Conservation (phyloP, 768 basidiomycete species). For the Pilatotrama ljubarskyi region DNA sequence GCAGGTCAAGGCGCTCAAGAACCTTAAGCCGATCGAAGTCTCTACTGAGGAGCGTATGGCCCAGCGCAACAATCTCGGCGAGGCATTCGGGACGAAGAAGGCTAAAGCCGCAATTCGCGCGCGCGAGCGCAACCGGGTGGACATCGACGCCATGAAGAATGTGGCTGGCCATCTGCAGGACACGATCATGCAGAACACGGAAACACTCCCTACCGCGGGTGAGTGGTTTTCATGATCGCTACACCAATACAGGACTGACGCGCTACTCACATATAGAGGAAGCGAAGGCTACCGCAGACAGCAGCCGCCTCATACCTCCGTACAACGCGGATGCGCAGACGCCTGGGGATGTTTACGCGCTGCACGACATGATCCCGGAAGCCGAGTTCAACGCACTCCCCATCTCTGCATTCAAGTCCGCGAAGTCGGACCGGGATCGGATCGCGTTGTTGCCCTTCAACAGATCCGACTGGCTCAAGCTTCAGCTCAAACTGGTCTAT, state of each 20-base stretch:
- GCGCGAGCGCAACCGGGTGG: constrained; percentile 86
- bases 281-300: constrained; percentile 62
- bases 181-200: constrained; percentile 73
- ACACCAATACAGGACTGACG: background rate
- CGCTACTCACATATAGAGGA: constrained; percentile 49
- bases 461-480: constrained; percentile 69
- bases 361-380: constrained; percentile 77
- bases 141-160: constrained; percentile 83
- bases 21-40: constrained; percentile 49
- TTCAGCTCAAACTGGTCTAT: constrained; percentile 52
- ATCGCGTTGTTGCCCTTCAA: constrained; percentile 59
- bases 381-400: constrained; percentile 77
- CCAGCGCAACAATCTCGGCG: constrained; percentile 78
- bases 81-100: constrained; percentile 94
- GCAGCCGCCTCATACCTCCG: constrained; percentile 72
- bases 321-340: constrained; percentile 66
- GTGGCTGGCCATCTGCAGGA: constrained; percentile 82
- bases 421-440: constrained; percentile 48
- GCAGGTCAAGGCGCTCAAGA: constrained; percentile 83
- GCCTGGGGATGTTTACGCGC: constrained; percentile 71
- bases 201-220: constrained; percentile 71
- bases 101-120: constrained; percentile 84
- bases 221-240: constrained; percentile 21
- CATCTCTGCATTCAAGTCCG: constrained; percentile 53
- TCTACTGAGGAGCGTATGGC: constrained; percentile 57